These are phyloP conservation scores for Suillus sp. DNA, from an alignment of 768 basidiomycete genomes.

Conservation along the genomic window DNA sequence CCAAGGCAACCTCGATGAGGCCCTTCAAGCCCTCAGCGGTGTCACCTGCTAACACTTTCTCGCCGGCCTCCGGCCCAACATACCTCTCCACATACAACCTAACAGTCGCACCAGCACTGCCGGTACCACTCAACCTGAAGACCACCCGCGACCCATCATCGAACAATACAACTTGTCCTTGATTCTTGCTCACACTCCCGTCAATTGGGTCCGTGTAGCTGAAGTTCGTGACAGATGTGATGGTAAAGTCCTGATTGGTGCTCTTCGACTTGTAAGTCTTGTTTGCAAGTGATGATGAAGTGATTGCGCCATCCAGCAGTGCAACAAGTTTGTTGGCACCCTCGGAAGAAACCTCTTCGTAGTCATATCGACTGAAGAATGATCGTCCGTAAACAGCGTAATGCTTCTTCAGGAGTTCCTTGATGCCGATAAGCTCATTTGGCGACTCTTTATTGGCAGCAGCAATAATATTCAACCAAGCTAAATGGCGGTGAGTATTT, in stretches of 20 bases:
- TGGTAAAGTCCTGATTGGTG: constrained; percentile 70
- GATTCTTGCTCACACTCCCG: constrained; percentile 87
- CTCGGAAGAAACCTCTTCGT: constrained; percentile 94
- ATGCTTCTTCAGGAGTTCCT: constrained; percentile 84
- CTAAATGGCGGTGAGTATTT: constrained; percentile 40
- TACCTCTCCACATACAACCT: constrained; percentile 96
- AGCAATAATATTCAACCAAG: constrained; percentile 96
- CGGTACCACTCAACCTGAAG: constrained; percentile 95
- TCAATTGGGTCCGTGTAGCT: constrained; percentile 99
- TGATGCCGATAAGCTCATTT: constrained; percentile 82
- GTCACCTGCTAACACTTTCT: constrained; percentile 67
- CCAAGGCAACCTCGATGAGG: constrained; percentile 92
- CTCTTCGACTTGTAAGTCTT: constrained; percentile 68
- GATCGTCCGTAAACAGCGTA: constrained; percentile 93
- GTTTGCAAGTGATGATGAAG: constrained; percentile 65
- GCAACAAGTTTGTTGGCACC: constrained; percentile 87
- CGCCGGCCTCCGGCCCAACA: constrained; percentile 67
- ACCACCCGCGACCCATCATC: constrained; percentile 91
- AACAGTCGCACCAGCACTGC: constrained; percentile 94
- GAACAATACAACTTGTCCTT: constrained; percentile 93
- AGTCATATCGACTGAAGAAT: constrained; percentile 99
- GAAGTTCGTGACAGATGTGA: constrained; percentile 82
- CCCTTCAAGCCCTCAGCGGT: constrained; percentile 92
- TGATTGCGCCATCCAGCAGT: constrained; percentile 71
- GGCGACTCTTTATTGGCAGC: constrained; percentile 80